Evolutionary conservation across 768 basidiomycete genomes (phyloP).

Genomic region (Lactarius vividus): DNA sequence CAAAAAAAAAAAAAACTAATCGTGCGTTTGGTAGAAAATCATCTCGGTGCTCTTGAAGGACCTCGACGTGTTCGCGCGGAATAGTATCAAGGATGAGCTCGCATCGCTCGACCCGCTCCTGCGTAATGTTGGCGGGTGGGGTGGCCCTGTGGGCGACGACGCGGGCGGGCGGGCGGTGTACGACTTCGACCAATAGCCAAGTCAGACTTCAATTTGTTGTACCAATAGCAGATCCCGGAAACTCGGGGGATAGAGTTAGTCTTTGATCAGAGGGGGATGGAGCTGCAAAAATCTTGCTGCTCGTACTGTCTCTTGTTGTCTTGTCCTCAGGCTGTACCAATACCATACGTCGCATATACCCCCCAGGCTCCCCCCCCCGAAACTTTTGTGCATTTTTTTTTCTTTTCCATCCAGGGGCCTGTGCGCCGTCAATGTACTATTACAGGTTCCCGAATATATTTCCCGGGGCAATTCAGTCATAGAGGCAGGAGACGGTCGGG

Average conservation of each 20-base stretch:
- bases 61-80: constrained; percentile 76
- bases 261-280: background rate
- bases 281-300: background rate
- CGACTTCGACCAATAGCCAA: constrained; percentile 37
- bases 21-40: constrained; percentile 66
- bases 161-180: constrained; percentile 38
- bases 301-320: background rate
- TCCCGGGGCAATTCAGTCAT: too few relatives aligned
- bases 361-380: background rate
- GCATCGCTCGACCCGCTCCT: constrained; percentile 78
- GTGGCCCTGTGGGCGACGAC: constrained; percentile 30
- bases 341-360: background rate
- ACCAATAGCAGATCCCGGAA: background rate
- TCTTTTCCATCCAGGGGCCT: background rate
- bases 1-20: too few relatives aligned
- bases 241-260: background rate
- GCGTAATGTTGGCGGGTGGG: constrained; percentile 48
- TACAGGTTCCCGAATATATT: too few relatives aligned
- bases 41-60: constrained; percentile 77
- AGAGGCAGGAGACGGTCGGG: too few relatives aligned
- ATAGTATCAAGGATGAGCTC: constrained; percentile 78
- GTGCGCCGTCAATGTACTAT: background rate
- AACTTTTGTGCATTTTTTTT: background rate
- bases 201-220: background rate
- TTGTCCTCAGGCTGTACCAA: background rate